A percentile compares a stretch with the other conserved stretches of the same genome.
phyloP scores from a whole-genome alignment of 2,329 filamentous ascomycete genomes.

The Pestalotiopsis sp. region DNA sequence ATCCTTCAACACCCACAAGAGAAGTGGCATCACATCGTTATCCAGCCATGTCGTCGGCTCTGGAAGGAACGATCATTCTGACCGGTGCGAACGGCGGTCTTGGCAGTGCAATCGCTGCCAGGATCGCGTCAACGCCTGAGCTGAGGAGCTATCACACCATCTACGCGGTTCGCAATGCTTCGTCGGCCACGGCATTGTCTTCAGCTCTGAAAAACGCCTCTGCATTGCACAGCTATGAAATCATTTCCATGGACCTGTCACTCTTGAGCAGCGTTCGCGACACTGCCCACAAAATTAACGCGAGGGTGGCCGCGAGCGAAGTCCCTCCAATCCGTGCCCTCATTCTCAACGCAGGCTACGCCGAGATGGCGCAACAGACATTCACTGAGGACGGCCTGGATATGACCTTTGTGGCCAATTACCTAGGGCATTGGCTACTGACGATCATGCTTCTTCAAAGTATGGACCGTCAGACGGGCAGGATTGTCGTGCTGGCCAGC shows the following conservation, averaged over 20 bases:
- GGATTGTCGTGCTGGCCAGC: conserved; percentile 16
- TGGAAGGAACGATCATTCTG: conserved; percentile 17
- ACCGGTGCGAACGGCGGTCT: conserved; percentile 21
- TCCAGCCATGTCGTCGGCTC: not conserved
- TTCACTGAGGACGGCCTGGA: conserved; percentile 19
- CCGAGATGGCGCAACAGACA: conserved; percentile 19
- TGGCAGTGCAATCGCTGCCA: conserved; percentile 15
- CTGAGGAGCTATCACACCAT: conserved; percentile 23
- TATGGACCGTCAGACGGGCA: conserved; percentile 18
- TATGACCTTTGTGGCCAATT: conserved; percentile 16
- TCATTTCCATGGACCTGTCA: conserved; percentile 20
- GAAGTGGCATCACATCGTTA: no score
- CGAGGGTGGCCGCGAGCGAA: conserved; percentile 18
- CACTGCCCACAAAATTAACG: conserved; percentile 19
- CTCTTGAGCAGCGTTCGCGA: conserved; percentile 19
- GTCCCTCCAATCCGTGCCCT: conserved; percentile 30
- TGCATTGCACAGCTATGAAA: conserved; percentile 15
- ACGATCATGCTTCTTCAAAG: conserved; percentile 19
- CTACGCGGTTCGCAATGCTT: conserved; percentile 17
- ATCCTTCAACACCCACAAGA: no score
- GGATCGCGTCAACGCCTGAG: conserved; percentile 20
- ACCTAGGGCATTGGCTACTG: conserved; percentile 22
- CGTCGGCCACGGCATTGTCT: not conserved
- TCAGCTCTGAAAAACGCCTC: not conserved
- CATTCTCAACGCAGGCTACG: conserved; percentile 28